These are phyloP conservation scores for Nicotiana undulata DNA, from an alignment of 257 asterid species.

Conservation along the genomic window DNA sequence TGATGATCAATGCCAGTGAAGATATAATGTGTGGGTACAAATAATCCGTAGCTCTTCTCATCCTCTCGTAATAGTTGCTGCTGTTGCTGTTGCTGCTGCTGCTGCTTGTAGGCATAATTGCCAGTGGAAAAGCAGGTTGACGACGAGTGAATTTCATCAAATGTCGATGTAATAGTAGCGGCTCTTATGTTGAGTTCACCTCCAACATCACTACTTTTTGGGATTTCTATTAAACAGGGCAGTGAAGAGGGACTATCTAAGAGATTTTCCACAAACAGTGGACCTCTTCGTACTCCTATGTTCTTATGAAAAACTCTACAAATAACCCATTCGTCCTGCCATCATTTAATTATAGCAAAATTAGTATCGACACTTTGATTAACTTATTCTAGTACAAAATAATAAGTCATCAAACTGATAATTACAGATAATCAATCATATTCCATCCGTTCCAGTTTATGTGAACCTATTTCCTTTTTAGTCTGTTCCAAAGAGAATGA, in stretches of 20 bases:
- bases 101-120: background rate
- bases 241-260: constrained; percentile 33
- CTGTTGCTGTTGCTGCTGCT: background rate
- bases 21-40: background rate
- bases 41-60: background rate
- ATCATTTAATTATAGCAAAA: background rate
- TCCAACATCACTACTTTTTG: background rate
- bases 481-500: too few relatives aligned
- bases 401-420: too few relatives aligned
- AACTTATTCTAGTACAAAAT: too few relatives aligned
- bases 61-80: background rate
- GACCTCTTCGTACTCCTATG: constrained; percentile 26
- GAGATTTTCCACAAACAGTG: constrained; percentile 40
- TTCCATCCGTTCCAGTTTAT: too few relatives aligned
- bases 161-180: background rate
- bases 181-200: constrained; percentile 9
- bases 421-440: too few relatives aligned
- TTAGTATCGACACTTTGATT: background rate
- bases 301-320: constrained; percentile 59
- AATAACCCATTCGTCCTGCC: constrained; percentile 79
- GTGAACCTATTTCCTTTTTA: too few relatives aligned
- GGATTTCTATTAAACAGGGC: constrained; percentile 41
- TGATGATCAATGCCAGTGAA: background rate
- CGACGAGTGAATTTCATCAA: constrained; percentile 10
- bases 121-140: constrained; percentile 16